A percentile compares a stretch with the other conserved stretches of the same genome.
phyloP scores from a whole-genome alignment of 202 grass and related monocot genomes.

The Zoysia matrella region DNA sequence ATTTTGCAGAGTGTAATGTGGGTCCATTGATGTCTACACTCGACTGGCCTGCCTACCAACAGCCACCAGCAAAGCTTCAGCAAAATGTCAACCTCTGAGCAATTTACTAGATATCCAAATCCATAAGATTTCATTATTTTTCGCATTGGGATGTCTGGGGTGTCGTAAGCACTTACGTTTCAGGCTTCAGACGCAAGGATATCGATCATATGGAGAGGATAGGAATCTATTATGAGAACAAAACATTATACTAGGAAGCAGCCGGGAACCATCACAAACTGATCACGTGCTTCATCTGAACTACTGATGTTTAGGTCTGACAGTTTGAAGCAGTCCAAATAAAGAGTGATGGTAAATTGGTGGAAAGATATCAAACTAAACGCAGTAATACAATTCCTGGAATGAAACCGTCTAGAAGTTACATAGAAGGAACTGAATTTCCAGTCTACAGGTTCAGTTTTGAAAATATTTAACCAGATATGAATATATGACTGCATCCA shows the following conservation, averaged over 20 bases:
- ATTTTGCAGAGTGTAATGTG: background rate
- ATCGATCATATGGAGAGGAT: background rate
- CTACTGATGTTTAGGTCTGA: background rate
- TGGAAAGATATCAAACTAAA: background rate
- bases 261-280: slow-evolving; percentile 16
- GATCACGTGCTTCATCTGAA: slow-evolving; percentile 25
- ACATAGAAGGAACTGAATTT: background rate
- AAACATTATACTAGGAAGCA: background rate
- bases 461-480: background rate
- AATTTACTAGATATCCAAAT: slow-evolving; percentile 37
- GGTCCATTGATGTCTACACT: slow-evolving; percentile 10
- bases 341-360: background rate
- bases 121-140: background rate
- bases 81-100: slow-evolving; percentile 28
- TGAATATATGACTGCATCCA: background rate
- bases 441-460: background rate
- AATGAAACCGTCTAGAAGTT: slow-evolving; percentile 36
- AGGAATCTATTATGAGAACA: background rate
- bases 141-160: background rate
- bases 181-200: background rate
- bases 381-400: background rate
- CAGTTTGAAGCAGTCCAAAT: background rate
- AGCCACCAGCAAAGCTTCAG: slow-evolving; percentile 7
- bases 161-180: no score
- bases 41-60: background rate